These are phyloP conservation scores for Gryganskiella cystojenkinii DNA, from an alignment of 192 early-diverging fungal genomes.

Conservation along the genomic window DNA sequence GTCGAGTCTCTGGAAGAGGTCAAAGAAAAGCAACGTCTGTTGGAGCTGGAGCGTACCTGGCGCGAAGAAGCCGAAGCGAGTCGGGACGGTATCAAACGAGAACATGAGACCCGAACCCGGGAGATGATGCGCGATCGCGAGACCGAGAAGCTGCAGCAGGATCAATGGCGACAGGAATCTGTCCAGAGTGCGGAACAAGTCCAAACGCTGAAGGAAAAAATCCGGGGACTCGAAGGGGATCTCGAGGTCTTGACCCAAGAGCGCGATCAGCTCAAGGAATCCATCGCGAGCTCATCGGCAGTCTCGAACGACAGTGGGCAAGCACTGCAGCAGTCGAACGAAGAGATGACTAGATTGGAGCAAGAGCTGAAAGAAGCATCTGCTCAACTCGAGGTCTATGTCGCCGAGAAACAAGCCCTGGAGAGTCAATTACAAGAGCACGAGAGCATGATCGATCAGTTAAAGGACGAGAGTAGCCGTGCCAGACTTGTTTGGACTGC, in stretches of 20 bases:
- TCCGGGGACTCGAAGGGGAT: not conserved
- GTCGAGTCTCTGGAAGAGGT: constrained; percentile 30
- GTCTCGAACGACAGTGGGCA: not conserved
- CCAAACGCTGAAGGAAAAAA: not conserved
- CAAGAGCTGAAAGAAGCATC: not conserved
- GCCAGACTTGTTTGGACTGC: no score
- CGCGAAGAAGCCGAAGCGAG: constrained; percentile 28
- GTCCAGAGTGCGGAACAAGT: not conserved
- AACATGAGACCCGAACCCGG: not conserved
- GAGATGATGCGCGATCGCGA: not conserved
- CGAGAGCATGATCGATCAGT: not conserved
- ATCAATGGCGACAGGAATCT: not conserved
- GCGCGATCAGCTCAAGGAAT: constrained; percentile 1
- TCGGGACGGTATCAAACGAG: constrained; percentile 10
- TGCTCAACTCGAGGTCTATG: not conserved
- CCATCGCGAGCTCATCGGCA: not conserved
- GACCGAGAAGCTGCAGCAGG: not conserved
- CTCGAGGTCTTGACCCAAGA: not conserved
- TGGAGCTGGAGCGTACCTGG: constrained; percentile 30
- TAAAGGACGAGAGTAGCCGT: no score
- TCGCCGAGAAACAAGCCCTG: no score
- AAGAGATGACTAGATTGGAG: not conserved
- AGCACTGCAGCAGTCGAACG: not conserved
- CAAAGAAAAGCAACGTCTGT: constrained; percentile 19
- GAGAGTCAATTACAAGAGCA: no score